Evolutionary conservation across 2,329 filamentous ascomycete species (phyloP).

Genomic region (Fusarium humuli): DNA sequence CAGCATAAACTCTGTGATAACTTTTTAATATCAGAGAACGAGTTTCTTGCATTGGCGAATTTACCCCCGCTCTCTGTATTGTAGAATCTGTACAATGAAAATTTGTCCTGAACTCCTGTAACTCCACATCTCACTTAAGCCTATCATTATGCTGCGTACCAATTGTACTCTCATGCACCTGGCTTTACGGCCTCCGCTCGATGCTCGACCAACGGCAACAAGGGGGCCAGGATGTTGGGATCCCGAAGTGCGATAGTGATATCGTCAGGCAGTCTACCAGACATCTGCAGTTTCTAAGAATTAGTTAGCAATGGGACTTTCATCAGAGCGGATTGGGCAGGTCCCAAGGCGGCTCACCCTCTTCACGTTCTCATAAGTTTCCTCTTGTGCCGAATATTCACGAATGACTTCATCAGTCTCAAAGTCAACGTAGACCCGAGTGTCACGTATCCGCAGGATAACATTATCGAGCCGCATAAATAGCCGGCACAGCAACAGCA

Average conservation of each 20-base stretch:
- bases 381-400: slow-evolving; percentile 92
- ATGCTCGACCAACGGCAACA: slow-evolving; percentile 78
- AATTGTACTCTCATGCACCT: neutral
- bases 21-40: slow-evolving; percentile 40
- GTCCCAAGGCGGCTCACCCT: slow-evolving; percentile 61
- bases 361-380: slow-evolving; percentile 80
- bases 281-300: slow-evolving; percentile 60
- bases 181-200: slow-evolving; percentile 64
- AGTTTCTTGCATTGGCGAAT: slow-evolving; percentile 19
- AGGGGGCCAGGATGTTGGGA: slow-evolving; percentile 77
- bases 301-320: neutral
- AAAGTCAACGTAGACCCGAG: slow-evolving; percentile 92
- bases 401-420: slow-evolving; percentile 80
- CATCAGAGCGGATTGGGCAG: neutral
- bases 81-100: slow-evolving; percentile 10
- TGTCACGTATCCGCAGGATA: slow-evolving; percentile 87
- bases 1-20: slow-evolving; percentile 11
- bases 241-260: slow-evolving; percentile 82
- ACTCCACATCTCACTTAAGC: slow-evolving; percentile 19
- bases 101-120: slow-evolving; percentile 27
- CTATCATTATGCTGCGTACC: neutral
- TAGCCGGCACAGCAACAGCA: slow-evolving; percentile 85
- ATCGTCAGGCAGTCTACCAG: slow-evolving; percentile 72
- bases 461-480: slow-evolving; percentile 96
- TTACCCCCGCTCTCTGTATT: slow-evolving; percentile 8